Conservation (phyloP, 495 filamentous ascomycete genomes). For the Terfezia boudieri region DNA sequence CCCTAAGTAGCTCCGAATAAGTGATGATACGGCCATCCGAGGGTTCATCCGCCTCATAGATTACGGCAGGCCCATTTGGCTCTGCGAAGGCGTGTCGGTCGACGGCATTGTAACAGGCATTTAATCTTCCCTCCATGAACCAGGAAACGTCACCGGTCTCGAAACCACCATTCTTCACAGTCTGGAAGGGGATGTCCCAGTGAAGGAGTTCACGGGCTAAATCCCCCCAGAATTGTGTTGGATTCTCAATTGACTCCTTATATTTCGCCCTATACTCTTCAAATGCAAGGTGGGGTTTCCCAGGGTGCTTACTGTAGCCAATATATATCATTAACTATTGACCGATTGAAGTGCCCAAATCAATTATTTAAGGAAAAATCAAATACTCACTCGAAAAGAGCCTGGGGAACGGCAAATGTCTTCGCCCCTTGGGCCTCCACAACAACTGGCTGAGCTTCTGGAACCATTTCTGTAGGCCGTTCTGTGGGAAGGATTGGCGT, state of each 20-base stretch:
- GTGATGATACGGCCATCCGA: constrained; percentile 71
- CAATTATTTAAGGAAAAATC: neutral
- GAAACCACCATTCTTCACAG: constrained; percentile 59
- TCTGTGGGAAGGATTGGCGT: constrained; percentile 25
- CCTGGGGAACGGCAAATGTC: constrained; percentile 39
- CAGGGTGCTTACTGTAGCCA: constrained; percentile 39
- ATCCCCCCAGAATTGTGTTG: constrained; percentile 74
- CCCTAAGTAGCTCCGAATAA: constrained; percentile 78
- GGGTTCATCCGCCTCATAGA: constrained; percentile 94
- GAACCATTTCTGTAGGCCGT: constrained; percentile 36
- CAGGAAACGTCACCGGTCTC: constrained; percentile 68
- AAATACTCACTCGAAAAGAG: constrained; percentile 10
- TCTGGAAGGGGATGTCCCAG: constrained; percentile 83
- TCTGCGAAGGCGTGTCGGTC: constrained; percentile 87
- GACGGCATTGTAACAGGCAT: constrained; percentile 93
- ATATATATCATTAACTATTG: constrained; percentile 14
- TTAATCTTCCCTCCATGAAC: constrained; percentile 85
- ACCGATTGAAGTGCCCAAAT: constrained; percentile 3
- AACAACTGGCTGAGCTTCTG: constrained; percentile 45
- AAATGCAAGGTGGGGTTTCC: constrained; percentile 44
- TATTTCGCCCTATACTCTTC: constrained; percentile 85
- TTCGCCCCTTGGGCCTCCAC: constrained; percentile 67
- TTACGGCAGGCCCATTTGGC: constrained; percentile 81
- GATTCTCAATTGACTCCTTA: constrained; percentile 84
- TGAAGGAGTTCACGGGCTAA: constrained; percentile 72